Base-by-base conservation (phyloP, 345 rosid genomes). In the Excoecaria cochinchinensis region DNA sequence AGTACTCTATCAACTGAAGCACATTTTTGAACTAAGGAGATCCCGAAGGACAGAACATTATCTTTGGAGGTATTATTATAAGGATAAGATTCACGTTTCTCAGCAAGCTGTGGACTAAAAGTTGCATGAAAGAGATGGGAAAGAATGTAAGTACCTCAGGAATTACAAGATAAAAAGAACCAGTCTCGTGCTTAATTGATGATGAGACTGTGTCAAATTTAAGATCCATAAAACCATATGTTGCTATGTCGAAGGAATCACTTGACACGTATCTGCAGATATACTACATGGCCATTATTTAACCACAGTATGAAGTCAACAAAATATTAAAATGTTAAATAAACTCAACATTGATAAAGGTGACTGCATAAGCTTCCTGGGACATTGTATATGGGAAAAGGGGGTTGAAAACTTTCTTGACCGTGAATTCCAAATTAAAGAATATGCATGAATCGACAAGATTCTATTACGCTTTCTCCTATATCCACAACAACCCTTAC, bases 161-260 rank as follows among this genome's bases (percentile, higher is more conserved):
- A 83, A 92, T 79, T 60, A 91, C 82, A 73, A 90, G 85, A 84
- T 85, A 91, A 85, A 83, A 90, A 42, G 91, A 87, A 81, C 90
- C 97, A 77, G 86, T 81, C 80, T 85, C 87, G 77, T 78, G 86
- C 78, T 85, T 82, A 75, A 90, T 73, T 50, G 87, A 83, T 77
- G 87, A 87, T 46, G 76, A 78, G 74, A 82, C 79, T 3, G 59
- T 14, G 55, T 76, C 59, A 62, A 91, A 86, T 67, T 81, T 74
- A 77, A 86, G 79, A 84, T 92, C 90, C 86, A 82, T 46, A 83
- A 92, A 92, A 63, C 98, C 98, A 79, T 92, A 94, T 69, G 89
- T 77, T 71, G 83, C 89, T 74, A 90, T 67, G 71, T 64, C 52
- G 78, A 74, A 66, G 52, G 95, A 87, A 80, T 88, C 92, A 84